phyloP scores from a whole-genome alignment of 2,329 filamentous ascomycete genomes.

The Scortechinia acanthostroma region DNA sequence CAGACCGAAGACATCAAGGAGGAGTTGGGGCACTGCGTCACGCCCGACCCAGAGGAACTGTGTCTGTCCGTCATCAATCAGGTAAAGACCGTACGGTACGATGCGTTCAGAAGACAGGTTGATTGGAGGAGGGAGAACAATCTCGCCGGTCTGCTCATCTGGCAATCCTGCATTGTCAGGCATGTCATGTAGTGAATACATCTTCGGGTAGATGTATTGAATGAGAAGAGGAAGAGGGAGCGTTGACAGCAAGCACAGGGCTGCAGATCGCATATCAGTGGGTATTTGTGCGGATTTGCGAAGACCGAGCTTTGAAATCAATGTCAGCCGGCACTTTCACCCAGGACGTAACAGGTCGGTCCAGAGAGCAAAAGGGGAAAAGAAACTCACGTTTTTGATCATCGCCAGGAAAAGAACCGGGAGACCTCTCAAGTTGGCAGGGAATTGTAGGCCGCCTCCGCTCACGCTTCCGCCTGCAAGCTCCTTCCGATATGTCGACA shows the following conservation, averaged over 20 bases:
- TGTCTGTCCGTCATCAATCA: slow-evolving; percentile 94
- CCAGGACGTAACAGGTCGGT: neutral
- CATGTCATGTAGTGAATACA: slow-evolving; percentile 93
- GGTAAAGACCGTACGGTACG: slow-evolving; percentile 82
- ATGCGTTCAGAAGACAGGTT: slow-evolving; percentile 86
- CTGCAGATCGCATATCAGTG: slow-evolving; percentile 85
- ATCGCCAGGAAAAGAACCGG: slow-evolving; percentile 86
- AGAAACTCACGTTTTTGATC: slow-evolving; percentile 75
- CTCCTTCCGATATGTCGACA: slow-evolving; percentile 95
- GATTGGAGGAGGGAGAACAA: slow-evolving; percentile 62
- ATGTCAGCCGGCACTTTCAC: neutral
- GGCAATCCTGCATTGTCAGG: slow-evolving; percentile 84
- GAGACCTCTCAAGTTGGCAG: slow-evolving; percentile 80
- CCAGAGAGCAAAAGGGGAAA: neutral
- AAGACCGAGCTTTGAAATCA: slow-evolving; percentile 42
- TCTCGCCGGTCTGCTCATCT: slow-evolving; percentile 79
- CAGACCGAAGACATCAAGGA: slow-evolving; percentile 84
- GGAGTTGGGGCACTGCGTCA: slow-evolving; percentile 82
- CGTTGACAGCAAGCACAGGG: slow-evolving; percentile 88
- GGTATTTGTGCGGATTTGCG: slow-evolving; percentile 90
- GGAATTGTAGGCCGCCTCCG: slow-evolving; percentile 77
- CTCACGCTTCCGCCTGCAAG: slow-evolving; percentile 92
- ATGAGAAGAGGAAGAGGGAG: slow-evolving; percentile 82
- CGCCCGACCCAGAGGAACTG: slow-evolving; percentile 96
- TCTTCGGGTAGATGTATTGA: slow-evolving; percentile 81